A percentile compares a stretch with the other conserved stretches of the same genome.
phyloP scores from a whole-genome alignment of 306 rosid species.

The Pueraria montana region DNA sequence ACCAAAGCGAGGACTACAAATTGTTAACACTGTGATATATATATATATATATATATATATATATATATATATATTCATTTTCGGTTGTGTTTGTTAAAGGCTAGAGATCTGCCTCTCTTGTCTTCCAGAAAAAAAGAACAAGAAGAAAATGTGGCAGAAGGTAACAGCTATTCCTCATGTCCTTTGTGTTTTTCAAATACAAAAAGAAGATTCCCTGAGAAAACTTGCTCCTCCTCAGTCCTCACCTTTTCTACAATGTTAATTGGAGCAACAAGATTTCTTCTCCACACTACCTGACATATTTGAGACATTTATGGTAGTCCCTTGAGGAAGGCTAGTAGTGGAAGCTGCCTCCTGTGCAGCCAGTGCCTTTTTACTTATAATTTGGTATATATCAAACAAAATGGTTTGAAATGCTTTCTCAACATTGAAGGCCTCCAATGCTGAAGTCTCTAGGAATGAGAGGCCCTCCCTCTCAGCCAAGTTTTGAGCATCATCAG shows the following conservation, averaged over 20 bases:
- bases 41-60: conserved; percentile 16
- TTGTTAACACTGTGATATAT: conserved; percentile 21
- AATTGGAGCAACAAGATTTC: conserved; percentile 73
- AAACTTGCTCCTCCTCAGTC: conserved; percentile 15
- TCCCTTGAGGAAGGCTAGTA: conserved; percentile 68
- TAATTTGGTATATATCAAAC: conserved; percentile 71
- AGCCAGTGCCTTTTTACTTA: conserved; percentile 81
- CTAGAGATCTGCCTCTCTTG: conserved; percentile 35
- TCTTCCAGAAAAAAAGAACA: not conserved
- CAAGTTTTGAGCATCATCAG: conserved; percentile 68
- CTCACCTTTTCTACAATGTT: conserved; percentile 39
- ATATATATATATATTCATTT: conserved; percentile 35
- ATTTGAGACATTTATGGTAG: conserved; percentile 70
- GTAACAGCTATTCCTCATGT: conserved; percentile 29
- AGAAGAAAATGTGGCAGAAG: conserved; percentile 34
- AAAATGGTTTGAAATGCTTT: conserved; percentile 81
- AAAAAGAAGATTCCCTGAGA: not conserved
- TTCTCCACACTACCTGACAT: conserved; percentile 52
- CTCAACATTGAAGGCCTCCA: conserved; percentile 75
- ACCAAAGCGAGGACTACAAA: conserved; percentile 24
- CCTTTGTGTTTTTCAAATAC: conserved; percentile 21
- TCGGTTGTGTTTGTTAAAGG: conserved; percentile 29
- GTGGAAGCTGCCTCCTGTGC: conserved; percentile 68
- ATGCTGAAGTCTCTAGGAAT: conserved; percentile 79
- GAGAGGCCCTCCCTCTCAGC: conserved; percentile 72